Conservation (phyloP, 2,329 filamentous ascomycete genomes). For the Ascocoryne sarcoides region DNA sequence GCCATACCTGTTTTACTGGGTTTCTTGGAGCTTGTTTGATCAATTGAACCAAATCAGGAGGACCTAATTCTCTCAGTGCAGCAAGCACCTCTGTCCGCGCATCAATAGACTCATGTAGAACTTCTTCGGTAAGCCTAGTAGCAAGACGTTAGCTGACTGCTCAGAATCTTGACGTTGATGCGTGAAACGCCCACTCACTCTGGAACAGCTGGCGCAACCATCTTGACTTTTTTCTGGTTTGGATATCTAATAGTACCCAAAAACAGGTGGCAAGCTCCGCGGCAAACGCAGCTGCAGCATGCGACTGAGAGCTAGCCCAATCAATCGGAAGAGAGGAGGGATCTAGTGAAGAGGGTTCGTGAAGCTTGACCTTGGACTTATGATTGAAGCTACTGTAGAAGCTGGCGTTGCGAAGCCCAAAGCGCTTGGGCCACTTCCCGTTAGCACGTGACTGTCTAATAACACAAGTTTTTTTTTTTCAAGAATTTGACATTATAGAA, state of each 20-base stretch:
- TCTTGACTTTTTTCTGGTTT: conserved; percentile 11
- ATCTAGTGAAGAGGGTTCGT: too few species aligned
- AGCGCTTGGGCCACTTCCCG: too few species aligned
- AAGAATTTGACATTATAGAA: too few species aligned
- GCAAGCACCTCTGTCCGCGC: conserved; percentile 83
- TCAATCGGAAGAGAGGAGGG: too few species aligned
- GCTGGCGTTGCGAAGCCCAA: too few species aligned
- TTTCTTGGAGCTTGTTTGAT: conserved; percentile 63
- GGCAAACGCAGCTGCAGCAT: conserved; percentile 2
- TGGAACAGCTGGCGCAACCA: conserved; percentile 57
- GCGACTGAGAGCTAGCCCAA: not conserved
- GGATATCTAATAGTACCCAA: not conserved
- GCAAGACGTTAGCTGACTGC: conserved; percentile 13
- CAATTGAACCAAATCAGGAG: conserved; percentile 90
- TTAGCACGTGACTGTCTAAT: too few species aligned
- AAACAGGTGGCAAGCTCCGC: not conserved
- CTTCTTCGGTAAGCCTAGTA: conserved; percentile 94
- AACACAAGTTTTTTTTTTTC: too few species aligned
- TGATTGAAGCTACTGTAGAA: too few species aligned
- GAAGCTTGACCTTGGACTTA: too few species aligned
- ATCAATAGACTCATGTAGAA: conserved; percentile 84
- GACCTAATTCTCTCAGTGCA: conserved; percentile 82
- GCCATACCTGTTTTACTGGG: conserved; percentile 45
- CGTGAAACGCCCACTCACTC: conserved; percentile 46
- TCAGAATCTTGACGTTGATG: not conserved